Evolutionary conservation across 441 rosid genomes (phyloP).

Genomic region (Jatropha podagrica): DNA sequence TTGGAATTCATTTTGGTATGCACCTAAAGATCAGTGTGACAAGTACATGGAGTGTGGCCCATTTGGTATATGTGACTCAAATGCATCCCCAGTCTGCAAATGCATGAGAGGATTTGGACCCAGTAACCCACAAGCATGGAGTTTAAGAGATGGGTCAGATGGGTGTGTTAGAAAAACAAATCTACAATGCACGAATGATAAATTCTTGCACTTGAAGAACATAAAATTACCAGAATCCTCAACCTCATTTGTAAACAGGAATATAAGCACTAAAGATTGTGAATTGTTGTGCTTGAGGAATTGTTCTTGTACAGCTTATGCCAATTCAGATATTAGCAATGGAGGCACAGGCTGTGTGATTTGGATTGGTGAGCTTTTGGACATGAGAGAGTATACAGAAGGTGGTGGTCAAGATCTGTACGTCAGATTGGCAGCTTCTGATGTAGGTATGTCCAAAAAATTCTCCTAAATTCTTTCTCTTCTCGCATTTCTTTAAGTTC

Average conservation of each 20-base stretch:
- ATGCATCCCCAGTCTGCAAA: slow-evolving; percentile 70
- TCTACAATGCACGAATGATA: slow-evolving; percentile 46
- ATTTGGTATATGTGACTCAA: slow-evolving; percentile 57
- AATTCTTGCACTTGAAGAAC: slow-evolving; percentile 48
- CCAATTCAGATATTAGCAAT: slow-evolving; percentile 43
- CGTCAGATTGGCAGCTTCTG: slow-evolving; percentile 45
- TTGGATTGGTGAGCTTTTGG: slow-evolving; percentile 40
- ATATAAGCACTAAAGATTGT: slow-evolving; percentile 51
- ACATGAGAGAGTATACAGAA: slow-evolving; percentile 33
- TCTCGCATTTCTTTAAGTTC: slow-evolving; percentile 3
- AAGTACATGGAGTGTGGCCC: slow-evolving; percentile 52
- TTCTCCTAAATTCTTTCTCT: background rate
- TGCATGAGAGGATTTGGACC: slow-evolving; percentile 65
- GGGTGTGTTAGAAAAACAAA: slow-evolving; percentile 65
- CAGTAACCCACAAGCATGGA: slow-evolving; percentile 55
- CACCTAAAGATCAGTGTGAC: slow-evolving; percentile 85
- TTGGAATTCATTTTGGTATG: slow-evolving; percentile 73
- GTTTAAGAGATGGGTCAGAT: slow-evolving; percentile 55
- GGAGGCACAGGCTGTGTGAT: slow-evolving; percentile 67
- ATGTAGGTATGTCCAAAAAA: slow-evolving; percentile 32
- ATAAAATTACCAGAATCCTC: slow-evolving; percentile 70
- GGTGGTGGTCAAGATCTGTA: slow-evolving; percentile 42
- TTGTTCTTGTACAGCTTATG: slow-evolving; percentile 74
- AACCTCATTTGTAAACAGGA: slow-evolving; percentile 40
- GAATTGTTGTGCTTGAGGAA: slow-evolving; percentile 43